Evolutionary conservation across 2,329 filamentous ascomycete species (phyloP).

Genomic region (Pestalotiopsis sp.): DNA sequence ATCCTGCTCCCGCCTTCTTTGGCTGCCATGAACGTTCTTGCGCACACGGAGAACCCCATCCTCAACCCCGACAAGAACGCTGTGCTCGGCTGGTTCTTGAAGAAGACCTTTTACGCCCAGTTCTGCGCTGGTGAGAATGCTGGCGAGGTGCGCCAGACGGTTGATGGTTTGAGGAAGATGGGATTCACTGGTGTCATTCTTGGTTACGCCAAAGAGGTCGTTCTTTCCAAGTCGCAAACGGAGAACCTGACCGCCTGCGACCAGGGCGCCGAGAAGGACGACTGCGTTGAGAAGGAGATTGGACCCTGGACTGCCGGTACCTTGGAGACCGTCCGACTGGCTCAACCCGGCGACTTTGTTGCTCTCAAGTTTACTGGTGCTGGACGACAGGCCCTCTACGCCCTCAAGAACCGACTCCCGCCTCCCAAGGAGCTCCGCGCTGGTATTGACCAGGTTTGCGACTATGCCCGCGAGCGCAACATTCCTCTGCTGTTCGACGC

Average conservation of each 20-base stretch:
- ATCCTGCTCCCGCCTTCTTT: slow-evolving; percentile 72
- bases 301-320: slow-evolving; percentile 74
- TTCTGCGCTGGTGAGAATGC: slow-evolving; percentile 85
- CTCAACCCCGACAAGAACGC: slow-evolving; percentile 78
- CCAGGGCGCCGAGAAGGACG: slow-evolving; percentile 50
- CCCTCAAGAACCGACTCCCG: slow-evolving; percentile 63
- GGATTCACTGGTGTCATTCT: slow-evolving; percentile 86
- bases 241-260: slow-evolving; percentile 44
- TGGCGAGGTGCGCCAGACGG: slow-evolving; percentile 67
- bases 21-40: slow-evolving; percentile 67
- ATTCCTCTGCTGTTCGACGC: slow-evolving; percentile 83
- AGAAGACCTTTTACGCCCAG: slow-evolving; percentile 85
- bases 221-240: slow-evolving; percentile 61
- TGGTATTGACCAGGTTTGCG: slow-evolving; percentile 76
- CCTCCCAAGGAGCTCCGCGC: slow-evolving; percentile 66
- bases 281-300: slow-evolving; percentile 61
- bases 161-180: slow-evolving; percentile 67
- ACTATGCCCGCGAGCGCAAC: slow-evolving; percentile 67
- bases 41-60: slow-evolving; percentile 66
- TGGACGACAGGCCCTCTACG: slow-evolving; percentile 70
- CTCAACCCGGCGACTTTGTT: slow-evolving; percentile 69
- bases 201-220: slow-evolving; percentile 81
- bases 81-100: slow-evolving; percentile 69
- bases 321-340: slow-evolving; percentile 72
- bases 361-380: slow-evolving; percentile 82